Evolutionary conservation across 768 basidiomycete genomes (phyloP).

Genomic region (Tremella mesenterica): DNA sequence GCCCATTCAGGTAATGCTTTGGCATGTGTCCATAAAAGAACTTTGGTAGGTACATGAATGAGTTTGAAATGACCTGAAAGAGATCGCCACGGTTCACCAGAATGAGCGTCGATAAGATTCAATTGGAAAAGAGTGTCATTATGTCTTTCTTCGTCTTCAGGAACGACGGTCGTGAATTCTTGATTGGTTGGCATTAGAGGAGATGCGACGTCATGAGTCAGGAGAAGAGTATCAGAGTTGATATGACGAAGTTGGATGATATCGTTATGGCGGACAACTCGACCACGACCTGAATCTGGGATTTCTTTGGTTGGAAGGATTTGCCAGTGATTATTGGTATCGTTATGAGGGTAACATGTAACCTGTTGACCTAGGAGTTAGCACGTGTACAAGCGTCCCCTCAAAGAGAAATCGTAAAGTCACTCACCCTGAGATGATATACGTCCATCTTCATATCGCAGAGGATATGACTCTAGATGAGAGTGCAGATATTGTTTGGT

Average conservation of each 20-base stretch:
- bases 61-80: constrained; percentile 89
- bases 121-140: constrained; percentile 86
- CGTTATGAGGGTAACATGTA: constrained; percentile 87
- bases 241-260: constrained; percentile 80
- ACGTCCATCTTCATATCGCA: constrained; percentile 90
- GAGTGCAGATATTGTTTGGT: constrained; percentile 92
- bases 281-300: constrained; percentile 85
- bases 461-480: constrained; percentile 78
- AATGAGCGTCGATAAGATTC: constrained; percentile 60
- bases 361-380: constrained; percentile 71
- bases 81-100: constrained; percentile 80
- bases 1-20: constrained; percentile 86
- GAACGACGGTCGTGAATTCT: constrained; percentile 89
- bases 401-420: background rate
- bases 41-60: constrained; percentile 77
- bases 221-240: constrained; percentile 67
- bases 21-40: constrained; percentile 86
- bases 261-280: constrained; percentile 83
- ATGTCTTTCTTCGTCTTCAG: constrained; percentile 64
- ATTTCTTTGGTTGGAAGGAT: constrained; percentile 89
- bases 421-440: constrained; percentile 76
- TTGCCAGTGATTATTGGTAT: constrained; percentile 93
- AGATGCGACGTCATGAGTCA: constrained; percentile 96
- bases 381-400: background rate
- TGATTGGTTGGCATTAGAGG: constrained; percentile 96